Conservation (phyloP, 2,329 filamentous ascomycete species). For the Ophiocordyceps camponoti-leonardi region DNA sequence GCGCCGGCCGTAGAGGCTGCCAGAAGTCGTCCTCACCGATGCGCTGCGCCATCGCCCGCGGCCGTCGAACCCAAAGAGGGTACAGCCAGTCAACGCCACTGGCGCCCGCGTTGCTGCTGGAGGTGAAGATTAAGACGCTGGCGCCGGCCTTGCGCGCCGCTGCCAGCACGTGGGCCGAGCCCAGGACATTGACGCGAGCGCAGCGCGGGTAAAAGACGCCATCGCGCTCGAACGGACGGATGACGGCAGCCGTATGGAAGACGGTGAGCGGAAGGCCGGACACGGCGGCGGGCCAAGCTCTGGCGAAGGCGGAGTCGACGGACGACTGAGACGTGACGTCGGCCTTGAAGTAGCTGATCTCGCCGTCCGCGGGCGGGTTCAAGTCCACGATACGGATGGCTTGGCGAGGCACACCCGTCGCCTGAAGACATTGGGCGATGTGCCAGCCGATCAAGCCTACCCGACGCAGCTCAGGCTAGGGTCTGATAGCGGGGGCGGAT, state of each 20-base stretch:
- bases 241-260: slow-evolving; percentile 38
- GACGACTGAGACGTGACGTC: slow-evolving; percentile 30
- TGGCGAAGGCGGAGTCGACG: slow-evolving; percentile 26
- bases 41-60: slow-evolving; percentile 24
- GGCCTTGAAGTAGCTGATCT: slow-evolving; percentile 27
- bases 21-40: slow-evolving; percentile 26
- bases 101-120: slow-evolving; percentile 26
- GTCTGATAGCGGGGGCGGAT: neutral
- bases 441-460: slow-evolving; percentile 36
- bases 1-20: slow-evolving; percentile 18
- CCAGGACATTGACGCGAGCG: slow-evolving; percentile 30
- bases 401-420: slow-evolving; percentile 29
- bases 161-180: slow-evolving; percentile 29
- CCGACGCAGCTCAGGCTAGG: neutral
- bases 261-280: slow-evolving; percentile 32
- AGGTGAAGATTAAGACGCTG: slow-evolving; percentile 33
- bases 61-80: slow-evolving; percentile 22
- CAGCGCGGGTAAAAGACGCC: slow-evolving; percentile 24
- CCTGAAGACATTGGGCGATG: slow-evolving; percentile 34
- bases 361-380: slow-evolving; percentile 20
- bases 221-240: slow-evolving; percentile 31
- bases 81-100: slow-evolving; percentile 23
- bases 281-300: slow-evolving; percentile 25
- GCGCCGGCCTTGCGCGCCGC: slow-evolving; percentile 28
- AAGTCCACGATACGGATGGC: slow-evolving; percentile 38